Base-by-base conservation (phyloP, 75 land plant genomes). In the Pinus taeda region DNA sequence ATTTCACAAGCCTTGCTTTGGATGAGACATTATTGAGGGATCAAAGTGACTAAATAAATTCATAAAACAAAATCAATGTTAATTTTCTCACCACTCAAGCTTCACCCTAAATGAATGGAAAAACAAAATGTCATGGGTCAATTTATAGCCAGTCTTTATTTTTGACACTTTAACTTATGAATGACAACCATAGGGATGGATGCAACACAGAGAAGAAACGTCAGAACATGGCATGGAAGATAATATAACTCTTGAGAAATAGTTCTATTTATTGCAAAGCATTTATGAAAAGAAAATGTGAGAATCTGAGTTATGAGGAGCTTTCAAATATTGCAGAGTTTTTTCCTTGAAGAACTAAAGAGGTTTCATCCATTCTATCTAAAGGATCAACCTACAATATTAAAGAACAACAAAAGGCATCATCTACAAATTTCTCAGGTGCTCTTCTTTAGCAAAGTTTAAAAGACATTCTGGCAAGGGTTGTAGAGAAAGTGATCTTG, bases 201-300 rank as follows among this genome's bases (percentile, higher is more conserved):
- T 33, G n/a, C n/a, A n/a, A n/a, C n/a, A n/a, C n/a, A n/a, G n/a
- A n/a, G n/a, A n/a, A n/a, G n/a, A n/a, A n/a, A 17, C 84, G 77
- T 57, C 60, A 20, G 86, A 80, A 18, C 87, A 83, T 49, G 87
- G 88, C 26, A 74, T 65, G 59, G 93, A 95, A 37, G 76, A 85
- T 49, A 81, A 87, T 45, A 84, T 79, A 84, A 79, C 79, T 69
- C 87, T 95, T 39, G 87, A 87, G 74, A 92, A 90, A 75, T 95
- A 95, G 77, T 87, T 89, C 74, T 78, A 53, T 60, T 82, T 79
- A 13, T 73, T 92, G 21, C 90, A 92, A 77, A 80, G 60, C 60
- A 59, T 87, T 20, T 90, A 93, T 81, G 86, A 89, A 71, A 87
- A n/a, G 88, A 74, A 92, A 92, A 77, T 80, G 80, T 76, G 90